These are phyloP conservation scores for Cutaneotrichosporon sp. DNA, from an alignment of 1,284 basidiomycete species.

Conservation along the genomic window DNA sequence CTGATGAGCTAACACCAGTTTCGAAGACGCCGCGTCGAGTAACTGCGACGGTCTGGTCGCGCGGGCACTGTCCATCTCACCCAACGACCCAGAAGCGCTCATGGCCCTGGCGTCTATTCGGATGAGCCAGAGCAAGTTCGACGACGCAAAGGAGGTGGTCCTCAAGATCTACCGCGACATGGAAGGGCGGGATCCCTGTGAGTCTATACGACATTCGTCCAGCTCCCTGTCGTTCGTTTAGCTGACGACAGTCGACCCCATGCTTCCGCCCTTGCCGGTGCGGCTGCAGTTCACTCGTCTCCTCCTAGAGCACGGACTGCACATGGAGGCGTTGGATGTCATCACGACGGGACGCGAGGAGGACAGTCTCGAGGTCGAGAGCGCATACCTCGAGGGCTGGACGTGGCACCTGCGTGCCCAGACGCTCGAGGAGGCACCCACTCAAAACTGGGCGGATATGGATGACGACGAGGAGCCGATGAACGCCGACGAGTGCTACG, in stretches of 20 bases:
- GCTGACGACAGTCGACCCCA: slow-evolving; percentile 61
- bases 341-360: slow-evolving; percentile 75
- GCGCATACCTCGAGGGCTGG: slow-evolving; percentile 95
- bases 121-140: slow-evolving; percentile 78
- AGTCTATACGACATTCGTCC: neutral
- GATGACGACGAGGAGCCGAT: slow-evolving; percentile 57
- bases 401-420: slow-evolving; percentile 70
- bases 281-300: slow-evolving; percentile 76
- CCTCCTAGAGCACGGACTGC: slow-evolving; percentile 74
- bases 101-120: slow-evolving; percentile 82
- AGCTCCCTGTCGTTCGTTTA: neutral
- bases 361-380: slow-evolving; percentile 85
- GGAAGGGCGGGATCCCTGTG: slow-evolving; percentile 72
- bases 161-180: slow-evolving; percentile 69
- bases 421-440: slow-evolving; percentile 36
- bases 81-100: slow-evolving; percentile 74
- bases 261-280: slow-evolving; percentile 70
- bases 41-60: slow-evolving; percentile 76
- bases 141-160: slow-evolving; percentile 72
- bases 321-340: slow-evolving; percentile 69
- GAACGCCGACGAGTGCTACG: slow-evolving; percentile 74
- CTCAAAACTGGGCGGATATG: slow-evolving; percentile 16
- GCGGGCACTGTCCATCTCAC: slow-evolving; percentile 70
- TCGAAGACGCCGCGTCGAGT: slow-evolving; percentile 60
- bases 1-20: slow-evolving; percentile 56